phyloP scores from a whole-genome alignment of 805 yeast genomes.

The Wickerhamiella cacticola region DNA sequence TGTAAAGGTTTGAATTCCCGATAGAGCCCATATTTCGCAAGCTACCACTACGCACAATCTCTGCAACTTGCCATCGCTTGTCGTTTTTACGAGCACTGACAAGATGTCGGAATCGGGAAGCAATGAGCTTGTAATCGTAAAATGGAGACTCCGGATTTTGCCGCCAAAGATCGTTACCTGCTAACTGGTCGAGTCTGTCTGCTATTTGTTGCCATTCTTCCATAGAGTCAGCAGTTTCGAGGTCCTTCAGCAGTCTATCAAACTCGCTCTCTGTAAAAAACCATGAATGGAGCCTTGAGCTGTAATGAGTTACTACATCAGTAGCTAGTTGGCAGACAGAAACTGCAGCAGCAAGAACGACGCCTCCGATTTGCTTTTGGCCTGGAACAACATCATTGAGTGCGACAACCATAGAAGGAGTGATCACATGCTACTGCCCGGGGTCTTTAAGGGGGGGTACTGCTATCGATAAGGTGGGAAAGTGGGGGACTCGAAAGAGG shows the following conservation, averaged over 20 bases:
- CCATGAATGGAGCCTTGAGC: conserved; percentile 16
- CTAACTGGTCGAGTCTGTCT: conserved; percentile 33
- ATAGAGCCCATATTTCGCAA: conserved; percentile 88
- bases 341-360: not conserved
- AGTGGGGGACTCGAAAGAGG: too few species aligned
- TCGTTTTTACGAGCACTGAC: conserved; percentile 40
- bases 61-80: conserved; percentile 32
- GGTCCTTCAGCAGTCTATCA: conserved; percentile 20
- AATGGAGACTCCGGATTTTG: conserved; percentile 69
- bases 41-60: conserved; percentile 68
- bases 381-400: conserved; percentile 3
- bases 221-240: conserved; percentile 39
- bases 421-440: conserved; percentile 1
- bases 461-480: not conserved
- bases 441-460: not conserved
- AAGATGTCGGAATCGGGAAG: conserved; percentile 55
- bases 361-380: conserved; percentile 7
- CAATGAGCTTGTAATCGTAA: conserved; percentile 74
- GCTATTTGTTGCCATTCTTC: conserved; percentile 53
- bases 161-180: conserved; percentile 40
- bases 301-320: conserved; percentile 25
- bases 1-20: conserved; percentile 63
- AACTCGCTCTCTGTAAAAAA: conserved; percentile 20
- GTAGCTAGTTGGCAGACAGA: conserved; percentile 17
- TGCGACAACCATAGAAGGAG: conserved; percentile 5